Percentiles rank a stretch among this genome's conserved stretches.
Evolutionary conservation across 257 asterid species (phyloP).

Genomic region (Anisodus tanguticus): DNA sequence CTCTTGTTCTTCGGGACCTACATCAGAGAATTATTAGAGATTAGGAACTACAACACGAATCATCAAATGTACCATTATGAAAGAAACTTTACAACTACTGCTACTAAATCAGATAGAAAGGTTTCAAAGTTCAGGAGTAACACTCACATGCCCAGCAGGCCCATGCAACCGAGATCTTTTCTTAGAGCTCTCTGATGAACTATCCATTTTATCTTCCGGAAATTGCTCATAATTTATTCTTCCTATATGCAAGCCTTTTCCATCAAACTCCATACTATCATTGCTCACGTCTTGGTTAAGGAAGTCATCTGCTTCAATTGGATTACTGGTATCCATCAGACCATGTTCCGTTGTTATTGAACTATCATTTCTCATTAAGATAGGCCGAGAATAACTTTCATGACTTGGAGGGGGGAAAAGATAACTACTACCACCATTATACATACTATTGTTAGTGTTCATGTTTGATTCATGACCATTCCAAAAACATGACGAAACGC

Average conservation of each 20-base stretch:
- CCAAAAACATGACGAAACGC: slow-evolving; percentile 28
- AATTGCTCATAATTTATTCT: slow-evolving; percentile 28
- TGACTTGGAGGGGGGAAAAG: slow-evolving; percentile 38
- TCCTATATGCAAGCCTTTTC: slow-evolving; percentile 12
- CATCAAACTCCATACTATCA: slow-evolving; percentile 40
- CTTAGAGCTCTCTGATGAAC: slow-evolving; percentile 43
- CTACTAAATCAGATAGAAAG: background rate
- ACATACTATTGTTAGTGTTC: slow-evolving; percentile 27
- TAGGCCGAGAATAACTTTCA: slow-evolving; percentile 29
- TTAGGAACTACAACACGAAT: background rate
- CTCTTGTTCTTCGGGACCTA: slow-evolving; percentile 50
- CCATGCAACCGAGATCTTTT: slow-evolving; percentile 47
- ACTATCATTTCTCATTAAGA: slow-evolving; percentile 26
- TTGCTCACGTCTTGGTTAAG: slow-evolving; percentile 50
- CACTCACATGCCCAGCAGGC: slow-evolving; percentile 37
- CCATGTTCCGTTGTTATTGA: slow-evolving; percentile 39
- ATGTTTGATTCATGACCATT: slow-evolving; percentile 19
- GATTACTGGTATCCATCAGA: slow-evolving; percentile 24
- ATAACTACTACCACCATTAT: slow-evolving; percentile 28
- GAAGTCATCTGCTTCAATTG: slow-evolving; percentile 42
- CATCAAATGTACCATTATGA: slow-evolving; percentile 10
- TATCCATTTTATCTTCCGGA: slow-evolving; percentile 32
- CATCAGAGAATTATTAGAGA: background rate
- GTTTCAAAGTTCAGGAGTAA: background rate
- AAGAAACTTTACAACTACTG: background rate